Evolutionary conservation across 2,329 filamentous ascomycete genomes (phyloP), one percentile per base, ranked within the genome.

Genomic region (Intubia oerlemansii): DNA sequence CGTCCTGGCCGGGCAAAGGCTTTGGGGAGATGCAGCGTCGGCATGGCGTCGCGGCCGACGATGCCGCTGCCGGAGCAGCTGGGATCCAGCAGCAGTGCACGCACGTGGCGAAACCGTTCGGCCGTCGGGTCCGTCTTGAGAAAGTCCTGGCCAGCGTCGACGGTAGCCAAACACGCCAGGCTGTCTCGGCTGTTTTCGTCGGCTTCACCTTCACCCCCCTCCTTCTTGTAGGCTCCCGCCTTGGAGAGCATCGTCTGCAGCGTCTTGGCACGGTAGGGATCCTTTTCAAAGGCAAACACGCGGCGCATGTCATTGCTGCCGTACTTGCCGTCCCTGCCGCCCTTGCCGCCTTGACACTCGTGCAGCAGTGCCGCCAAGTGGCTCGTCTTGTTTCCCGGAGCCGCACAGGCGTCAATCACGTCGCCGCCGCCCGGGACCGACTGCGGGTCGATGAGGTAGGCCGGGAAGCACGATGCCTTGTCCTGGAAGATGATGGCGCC

Each of bases 51-150:
- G 13, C 88, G 66, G 3, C 84, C 80, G 15, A 93, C 69, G 32
- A 98, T 98, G 1, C 88, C 88, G 44, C 81, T 93, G 0, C 88
- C 88, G 2, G 84, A 93, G 46, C 88, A 98, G 45, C 81, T 92
- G 0, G 88, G 88, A 45, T 98, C 88, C 2, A 98, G 61, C 1
- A 98, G 59, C 23, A 98, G 56, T 7, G 75, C 76, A 0, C 70
- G 67, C n/a, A 93, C 80, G n/a, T 67, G 54, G 26, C 52, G 51
- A 42, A 74, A 85, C 26, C 62, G 57, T 3, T 56, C 48, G 1
- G 66, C 59, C 2, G 50, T 39, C 0, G 82, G 79, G 34, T 85
- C 64, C 5, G 80, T 62, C 29, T 69, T 71, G 10, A 92, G 51
- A 41, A 95, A 95, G 46, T 98, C 84, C 41, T 80, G 69, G 1